These are phyloP conservation scores for Curvularia sp. DNA, from an alignment of 2,329 filamentous ascomycete species.

Conservation along the genomic window DNA sequence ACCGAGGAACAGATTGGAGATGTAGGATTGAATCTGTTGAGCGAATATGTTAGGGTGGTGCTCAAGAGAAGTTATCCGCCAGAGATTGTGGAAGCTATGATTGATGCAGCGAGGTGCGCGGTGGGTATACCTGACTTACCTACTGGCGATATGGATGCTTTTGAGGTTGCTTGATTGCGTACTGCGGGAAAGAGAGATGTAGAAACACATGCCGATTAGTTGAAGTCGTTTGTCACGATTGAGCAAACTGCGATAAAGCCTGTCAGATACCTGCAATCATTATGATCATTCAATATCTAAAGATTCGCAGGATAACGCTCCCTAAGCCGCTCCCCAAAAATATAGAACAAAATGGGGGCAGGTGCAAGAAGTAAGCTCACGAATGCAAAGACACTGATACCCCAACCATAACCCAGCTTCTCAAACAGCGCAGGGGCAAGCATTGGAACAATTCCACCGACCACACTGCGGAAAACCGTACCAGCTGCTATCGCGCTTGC, in stretches of 20 bases:
- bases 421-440: conserved; percentile 56
- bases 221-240: neutral
- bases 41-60: conserved; percentile 43
- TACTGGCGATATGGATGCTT: conserved; percentile 45
- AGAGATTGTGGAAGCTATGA: conserved; percentile 39
- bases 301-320: conserved; percentile 50
- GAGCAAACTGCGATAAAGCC: neutral
- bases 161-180: conserved; percentile 26
- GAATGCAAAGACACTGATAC: conserved; percentile 59
- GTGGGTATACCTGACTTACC: conserved; percentile 35
- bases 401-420: conserved; percentile 59
- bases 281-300: conserved; percentile 3
- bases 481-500: conserved; percentile 60
- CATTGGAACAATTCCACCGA: conserved; percentile 58
- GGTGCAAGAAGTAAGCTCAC: conserved; percentile 55
- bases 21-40: conserved; percentile 38
- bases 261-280: neutral
- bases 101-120: conserved; percentile 35
- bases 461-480: conserved; percentile 56
- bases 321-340: conserved; percentile 56
- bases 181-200: neutral
- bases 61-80: conserved; percentile 34
- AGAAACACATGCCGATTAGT: neutral
- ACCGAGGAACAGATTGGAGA: conserved; percentile 34
- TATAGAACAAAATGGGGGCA: conserved; percentile 59